Conservation (phyloP, 176 grass and related monocot species). For the Oryza coarctata region DNA sequence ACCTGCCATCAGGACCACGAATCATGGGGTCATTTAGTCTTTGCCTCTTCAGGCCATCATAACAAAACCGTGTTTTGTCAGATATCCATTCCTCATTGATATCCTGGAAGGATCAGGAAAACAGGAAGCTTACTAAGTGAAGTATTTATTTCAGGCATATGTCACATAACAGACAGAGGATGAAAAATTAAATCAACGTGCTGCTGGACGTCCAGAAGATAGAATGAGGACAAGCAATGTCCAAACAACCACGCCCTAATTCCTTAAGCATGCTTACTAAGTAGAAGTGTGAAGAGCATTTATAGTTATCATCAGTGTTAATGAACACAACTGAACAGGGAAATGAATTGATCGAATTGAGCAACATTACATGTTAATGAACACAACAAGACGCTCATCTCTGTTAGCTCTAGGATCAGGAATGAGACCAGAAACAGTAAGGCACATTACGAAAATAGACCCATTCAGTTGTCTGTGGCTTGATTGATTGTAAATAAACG, state of each 20-base stretch:
- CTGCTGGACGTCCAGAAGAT: background rate
- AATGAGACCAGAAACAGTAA: background rate
- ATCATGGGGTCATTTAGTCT: constrained; percentile 99
- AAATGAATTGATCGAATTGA: background rate
- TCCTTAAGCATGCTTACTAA: background rate
- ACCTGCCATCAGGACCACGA: constrained; percentile 85
- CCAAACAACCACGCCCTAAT: background rate
- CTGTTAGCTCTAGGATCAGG: background rate
- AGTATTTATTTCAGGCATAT: background rate
- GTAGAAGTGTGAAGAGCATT: background rate
- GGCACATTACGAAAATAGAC: background rate
- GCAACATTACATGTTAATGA: background rate
- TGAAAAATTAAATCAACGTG: background rate
- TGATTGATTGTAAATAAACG: background rate
- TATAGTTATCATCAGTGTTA: background rate
- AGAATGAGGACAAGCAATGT: background rate
- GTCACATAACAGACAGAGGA: background rate
- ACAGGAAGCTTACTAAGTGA: background rate
- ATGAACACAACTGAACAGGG: background rate
- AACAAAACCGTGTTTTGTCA: constrained; percentile 97
- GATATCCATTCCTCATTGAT: constrained; percentile 99
- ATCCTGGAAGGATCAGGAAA: constrained; percentile 54
- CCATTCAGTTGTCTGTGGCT: background rate
- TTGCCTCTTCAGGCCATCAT: constrained; percentile 96
- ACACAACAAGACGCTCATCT: background rate